Percentiles rank a stretch among this genome's conserved stretches.
Conservation (phyloP, 192 early-diverging fungal species). For the Phlyctochytrium bullatum region DNA sequence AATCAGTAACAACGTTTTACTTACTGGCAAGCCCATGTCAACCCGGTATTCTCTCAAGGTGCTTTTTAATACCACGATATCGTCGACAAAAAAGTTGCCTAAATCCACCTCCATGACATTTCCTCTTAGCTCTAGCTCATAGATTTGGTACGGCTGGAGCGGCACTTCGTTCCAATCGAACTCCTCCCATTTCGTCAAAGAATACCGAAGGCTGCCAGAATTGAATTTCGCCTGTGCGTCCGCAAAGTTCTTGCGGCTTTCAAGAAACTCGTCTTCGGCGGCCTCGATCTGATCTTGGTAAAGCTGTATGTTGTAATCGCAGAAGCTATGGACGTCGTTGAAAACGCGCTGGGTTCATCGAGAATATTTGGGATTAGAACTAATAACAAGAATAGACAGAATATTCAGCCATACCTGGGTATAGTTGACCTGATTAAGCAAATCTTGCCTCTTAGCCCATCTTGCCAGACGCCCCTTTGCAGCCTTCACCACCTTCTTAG, state of each 20-base stretch:
- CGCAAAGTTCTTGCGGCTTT: background rate
- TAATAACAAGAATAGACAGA: too few species aligned
- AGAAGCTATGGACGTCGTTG: too few species aligned
- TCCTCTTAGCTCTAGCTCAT: background rate
- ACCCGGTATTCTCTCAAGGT: background rate
- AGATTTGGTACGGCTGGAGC: background rate
- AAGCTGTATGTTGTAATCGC: too few species aligned
- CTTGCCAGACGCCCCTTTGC: too few species aligned
- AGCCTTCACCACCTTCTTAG: background rate
- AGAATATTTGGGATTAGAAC: too few species aligned
- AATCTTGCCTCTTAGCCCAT: too few species aligned
- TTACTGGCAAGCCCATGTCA: background rate
- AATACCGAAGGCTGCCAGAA: background rate
- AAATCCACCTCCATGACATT: background rate
- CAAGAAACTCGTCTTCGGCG: background rate
- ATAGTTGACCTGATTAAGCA: too few species aligned
- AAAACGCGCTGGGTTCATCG: too few species aligned
- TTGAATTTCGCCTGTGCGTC: background rate
- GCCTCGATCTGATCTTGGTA: too few species aligned
- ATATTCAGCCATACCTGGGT: too few species aligned
- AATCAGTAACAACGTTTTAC: too few species aligned
- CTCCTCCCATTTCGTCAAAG: background rate
- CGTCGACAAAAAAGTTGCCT: background rate
- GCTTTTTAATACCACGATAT: background rate
- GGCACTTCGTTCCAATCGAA: background rate